Conservation (phyloP, 306 rosid species). For the Abrus precatorius region DNA sequence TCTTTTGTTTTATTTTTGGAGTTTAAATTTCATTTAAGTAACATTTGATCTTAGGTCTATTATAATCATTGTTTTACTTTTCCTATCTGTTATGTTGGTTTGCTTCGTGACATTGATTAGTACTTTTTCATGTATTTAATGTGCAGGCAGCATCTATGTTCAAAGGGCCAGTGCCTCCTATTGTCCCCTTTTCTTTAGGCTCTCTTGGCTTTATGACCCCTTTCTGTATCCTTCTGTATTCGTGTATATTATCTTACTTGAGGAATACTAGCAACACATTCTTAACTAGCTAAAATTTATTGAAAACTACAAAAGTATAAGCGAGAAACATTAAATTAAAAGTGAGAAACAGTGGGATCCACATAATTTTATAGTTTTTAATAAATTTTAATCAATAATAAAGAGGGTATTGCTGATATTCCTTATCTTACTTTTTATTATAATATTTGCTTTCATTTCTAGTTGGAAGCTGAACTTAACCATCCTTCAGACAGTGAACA, state of each 20-base stretch:
- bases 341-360: no score
- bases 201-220: slow-evolving; percentile 98
- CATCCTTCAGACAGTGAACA: slow-evolving; percentile 83
- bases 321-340: no score
- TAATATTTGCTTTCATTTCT: slow-evolving; percentile 31
- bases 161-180: slow-evolving; percentile 97
- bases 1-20: background rate
- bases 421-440: background rate
- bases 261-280: no score
- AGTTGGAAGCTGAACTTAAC: slow-evolving; percentile 62
- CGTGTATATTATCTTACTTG: slow-evolving; percentile 14
- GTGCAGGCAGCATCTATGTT: slow-evolving; percentile 98
- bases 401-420: no score
- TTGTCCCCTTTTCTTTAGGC: slow-evolving; percentile 95
- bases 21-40: slow-evolving; percentile 35
- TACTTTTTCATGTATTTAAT: slow-evolving; percentile 36
- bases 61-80: slow-evolving; percentile 4
- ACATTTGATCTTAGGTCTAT: slow-evolving; percentile 3
- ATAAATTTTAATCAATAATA: no score
- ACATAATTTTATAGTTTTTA: no score
- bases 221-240: slow-evolving; percentile 80
- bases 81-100: slow-evolving; percentile 11
- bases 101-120: slow-evolving; percentile 28
- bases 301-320: no score
- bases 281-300: no score